Base-by-base conservation (phyloP, 768 basidiomycete species). In the Cystobasidium ongulense region DNA sequence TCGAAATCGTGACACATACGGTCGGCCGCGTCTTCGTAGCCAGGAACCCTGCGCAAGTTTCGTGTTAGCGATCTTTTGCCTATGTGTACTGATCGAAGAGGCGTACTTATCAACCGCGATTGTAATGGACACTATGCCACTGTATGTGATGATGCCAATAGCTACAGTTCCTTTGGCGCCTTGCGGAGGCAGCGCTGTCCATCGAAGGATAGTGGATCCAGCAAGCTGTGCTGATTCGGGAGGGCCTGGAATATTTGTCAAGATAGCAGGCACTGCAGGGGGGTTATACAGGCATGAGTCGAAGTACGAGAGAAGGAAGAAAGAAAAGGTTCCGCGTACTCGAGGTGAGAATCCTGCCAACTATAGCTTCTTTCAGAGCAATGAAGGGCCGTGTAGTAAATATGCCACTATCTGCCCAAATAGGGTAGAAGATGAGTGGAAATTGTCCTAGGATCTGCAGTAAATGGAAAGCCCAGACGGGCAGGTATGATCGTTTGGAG, bases 1-100 rank as follows among this genome's bases (percentile, higher is more conserved):
- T 71, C 68, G 41, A 71, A 71, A 53, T 71, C 68, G 7, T 71
- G 36, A 33, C 68, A 71, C 35, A 71, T 54, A n/a, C 38, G 52
- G 10, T 59, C 54, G 3, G 68, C 68, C 3, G 68, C 68, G 53
- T 71, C 68, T 59, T 71, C 68, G 25, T 35, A 71, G 23, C 54
- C 68, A 35, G 52, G 68, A 8, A 71, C 68, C 29, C 68, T 71
- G 68, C 5, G 29, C 3, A 61, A n/a, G 13, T 8, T 2, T n/a
- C 43, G 10, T n/a, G 31, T 67, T 29, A 53, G 27, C 33, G 53
- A 4, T 17, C 25, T 67, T 25, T 41, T 54, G 21, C 23, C 11
- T 4, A 38, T 11, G 3, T 10, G 13, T 1, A 29, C 13, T 52
- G 31, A 38, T 4, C 36, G 1, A 54, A 8, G 4, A 31, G n/a